phyloP scores from a whole-genome alignment of 768 basidiomycete genomes.

The Termitomyces sp. region DNA sequence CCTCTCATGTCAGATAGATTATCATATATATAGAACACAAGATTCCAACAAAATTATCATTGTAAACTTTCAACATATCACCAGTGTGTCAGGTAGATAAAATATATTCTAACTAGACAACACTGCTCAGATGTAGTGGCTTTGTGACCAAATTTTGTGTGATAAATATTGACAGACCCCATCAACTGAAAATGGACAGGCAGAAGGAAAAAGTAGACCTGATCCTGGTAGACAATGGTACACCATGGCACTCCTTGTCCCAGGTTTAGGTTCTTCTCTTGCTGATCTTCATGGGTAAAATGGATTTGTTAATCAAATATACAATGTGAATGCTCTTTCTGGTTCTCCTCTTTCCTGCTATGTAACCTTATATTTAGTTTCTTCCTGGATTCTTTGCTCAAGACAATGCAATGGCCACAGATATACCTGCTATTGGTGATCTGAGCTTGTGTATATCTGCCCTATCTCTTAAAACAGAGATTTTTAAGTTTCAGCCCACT shows the following conservation, averaged over 20 bases:
- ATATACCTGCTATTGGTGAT: constrained; percentile 26
- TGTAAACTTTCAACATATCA: too few relatives aligned
- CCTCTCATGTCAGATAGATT: too few relatives aligned
- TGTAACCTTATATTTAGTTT: not conserved
- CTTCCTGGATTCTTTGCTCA: constrained; percentile 39
- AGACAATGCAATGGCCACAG: constrained; percentile 28
- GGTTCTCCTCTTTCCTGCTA: not conserved
- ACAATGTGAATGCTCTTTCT: not conserved
- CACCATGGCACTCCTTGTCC: not conserved
- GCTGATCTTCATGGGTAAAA: not conserved
- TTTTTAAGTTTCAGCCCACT: constrained; percentile 48
- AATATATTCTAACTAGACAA: too few relatives aligned
- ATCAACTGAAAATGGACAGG: too few relatives aligned
- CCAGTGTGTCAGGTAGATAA: too few relatives aligned
- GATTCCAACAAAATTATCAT: too few relatives aligned
- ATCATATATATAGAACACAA: too few relatives aligned
- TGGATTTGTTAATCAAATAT: not conserved
- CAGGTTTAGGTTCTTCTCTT: not conserved
- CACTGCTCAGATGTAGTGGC: too few relatives aligned
- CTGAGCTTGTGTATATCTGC: constrained; percentile 8
- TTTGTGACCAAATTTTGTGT: too few relatives aligned
- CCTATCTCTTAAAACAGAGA: not conserved
- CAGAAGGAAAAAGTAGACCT: too few relatives aligned
- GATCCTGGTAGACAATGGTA: too few relatives aligned
- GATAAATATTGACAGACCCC: too few relatives aligned